Conservation (phyloP, 768 basidiomycete genomes). For the Amanita pseudoporphyria region DNA sequence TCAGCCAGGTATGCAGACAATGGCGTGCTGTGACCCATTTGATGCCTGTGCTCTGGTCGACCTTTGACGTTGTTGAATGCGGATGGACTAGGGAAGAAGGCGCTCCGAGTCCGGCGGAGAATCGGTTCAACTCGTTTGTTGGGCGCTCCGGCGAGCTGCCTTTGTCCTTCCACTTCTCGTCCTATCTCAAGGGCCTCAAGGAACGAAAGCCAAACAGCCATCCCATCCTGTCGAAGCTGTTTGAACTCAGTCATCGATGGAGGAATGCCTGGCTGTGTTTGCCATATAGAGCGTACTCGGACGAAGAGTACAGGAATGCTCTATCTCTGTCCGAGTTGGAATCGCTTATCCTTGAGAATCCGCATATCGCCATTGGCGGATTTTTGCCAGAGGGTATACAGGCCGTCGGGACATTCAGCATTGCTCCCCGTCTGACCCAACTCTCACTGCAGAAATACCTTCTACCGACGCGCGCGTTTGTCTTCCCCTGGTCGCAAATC, state of each 20-base stretch:
- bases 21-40: constrained; percentile 1
- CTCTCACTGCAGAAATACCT: neutral
- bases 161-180: neutral
- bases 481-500: constrained; percentile 4
- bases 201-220: neutral
- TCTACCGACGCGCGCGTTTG: neutral
- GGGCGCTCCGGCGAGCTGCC: neutral
- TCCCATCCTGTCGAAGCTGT: neutral
- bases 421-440: neutral
- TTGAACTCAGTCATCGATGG: neutral
- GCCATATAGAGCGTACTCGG: neutral
- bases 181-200: neutral
- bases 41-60: neutral
- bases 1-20: constrained; percentile 2
- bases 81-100: neutral
- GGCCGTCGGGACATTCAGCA: neutral
- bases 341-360: constrained; percentile 1
- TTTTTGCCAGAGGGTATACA: neutral
- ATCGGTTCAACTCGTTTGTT: neutral
- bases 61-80: neutral
- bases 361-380: neutral
- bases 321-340: constrained; percentile 1
- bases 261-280: neutral
- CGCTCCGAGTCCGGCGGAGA: neutral
- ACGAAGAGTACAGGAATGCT: neutral